Evolutionary conservation across 2,329 filamentous ascomycete species (phyloP).

Genomic region (Penicillium sclerotiorum): DNA sequence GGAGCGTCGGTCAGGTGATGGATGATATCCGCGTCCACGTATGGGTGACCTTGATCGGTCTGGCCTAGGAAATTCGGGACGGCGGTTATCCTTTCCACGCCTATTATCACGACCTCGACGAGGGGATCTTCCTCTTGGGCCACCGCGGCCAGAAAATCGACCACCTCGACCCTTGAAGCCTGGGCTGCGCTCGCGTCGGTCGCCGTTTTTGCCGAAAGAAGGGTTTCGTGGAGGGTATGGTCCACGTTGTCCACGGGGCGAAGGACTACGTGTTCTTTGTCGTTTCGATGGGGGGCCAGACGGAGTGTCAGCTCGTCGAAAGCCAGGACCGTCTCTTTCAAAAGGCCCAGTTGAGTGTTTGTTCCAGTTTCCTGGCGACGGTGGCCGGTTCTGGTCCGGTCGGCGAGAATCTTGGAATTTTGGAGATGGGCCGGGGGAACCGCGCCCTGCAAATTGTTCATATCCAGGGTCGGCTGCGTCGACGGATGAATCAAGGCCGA

Average conservation of each 20-base stretch:
- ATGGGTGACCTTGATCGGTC: conserved; percentile 38
- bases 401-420: conserved; percentile 25
- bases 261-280: conserved; percentile 46
- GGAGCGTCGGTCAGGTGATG: conserved; percentile 32
- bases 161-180: conserved; percentile 41
- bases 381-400: conserved; percentile 24
- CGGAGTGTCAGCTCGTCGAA: conserved; percentile 35
- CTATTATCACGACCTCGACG: conserved; percentile 36
- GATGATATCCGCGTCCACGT: conserved; percentile 28
- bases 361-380: conserved; percentile 25
- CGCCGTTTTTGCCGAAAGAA: conserved; percentile 33
- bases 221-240: conserved; percentile 28
- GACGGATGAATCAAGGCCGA: conserved; percentile 33
- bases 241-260: conserved; percentile 30
- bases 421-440: conserved; percentile 29
- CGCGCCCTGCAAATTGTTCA: conserved; percentile 27
- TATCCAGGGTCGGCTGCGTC: conserved; percentile 34
- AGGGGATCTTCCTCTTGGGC: conserved; percentile 36
- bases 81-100: conserved; percentile 33
- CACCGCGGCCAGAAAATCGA: conserved; percentile 36
- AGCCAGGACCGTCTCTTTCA: conserved; percentile 23
- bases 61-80: conserved; percentile 28
- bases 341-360: conserved; percentile 18
- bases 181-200: conserved; percentile 43
- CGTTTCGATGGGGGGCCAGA: conserved; percentile 39